A percentile compares a stretch with the other conserved stretches of the same genome.
phyloP scores from a whole-genome alignment of 768 basidiomycete species.

The Coprinopsis sp. region DNA sequence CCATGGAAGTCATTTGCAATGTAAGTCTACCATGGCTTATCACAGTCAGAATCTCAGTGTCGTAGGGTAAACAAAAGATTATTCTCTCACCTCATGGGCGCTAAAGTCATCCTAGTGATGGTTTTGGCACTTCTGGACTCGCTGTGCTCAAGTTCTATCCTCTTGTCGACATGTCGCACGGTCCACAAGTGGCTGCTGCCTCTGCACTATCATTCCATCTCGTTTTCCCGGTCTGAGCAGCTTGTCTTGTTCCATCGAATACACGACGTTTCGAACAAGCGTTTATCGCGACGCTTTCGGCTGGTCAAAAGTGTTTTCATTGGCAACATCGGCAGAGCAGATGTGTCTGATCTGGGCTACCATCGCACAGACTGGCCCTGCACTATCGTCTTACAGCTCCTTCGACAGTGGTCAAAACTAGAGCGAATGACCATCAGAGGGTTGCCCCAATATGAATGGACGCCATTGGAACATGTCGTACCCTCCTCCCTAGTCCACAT shows the following conservation, averaged over 20 bases:
- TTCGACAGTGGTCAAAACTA: conserved; percentile 24
- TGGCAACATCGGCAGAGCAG: conserved; percentile 16
- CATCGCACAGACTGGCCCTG: conserved; percentile 26
- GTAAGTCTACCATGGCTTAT: neutral
- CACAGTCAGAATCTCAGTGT: no score
- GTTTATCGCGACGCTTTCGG: conserved; percentile 14
- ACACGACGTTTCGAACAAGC: conserved; percentile 18
- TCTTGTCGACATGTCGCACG: conserved; percentile 5
- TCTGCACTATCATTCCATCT: conserved; percentile 17
- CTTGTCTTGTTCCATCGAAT: conserved; percentile 12
- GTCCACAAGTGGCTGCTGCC: conserved; percentile 15
- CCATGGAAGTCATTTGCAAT: neutral
- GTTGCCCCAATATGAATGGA: conserved; percentile 28
- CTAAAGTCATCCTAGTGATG: no score
- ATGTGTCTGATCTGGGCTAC: conserved; percentile 23
- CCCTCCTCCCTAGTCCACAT: conserved; percentile 27
- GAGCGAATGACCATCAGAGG: conserved; percentile 25
- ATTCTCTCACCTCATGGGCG: no score
- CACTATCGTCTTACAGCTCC: conserved; percentile 27
- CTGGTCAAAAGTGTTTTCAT: conserved; percentile 29
- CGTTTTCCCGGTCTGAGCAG: conserved; percentile 9
- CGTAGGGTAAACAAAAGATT: neutral
- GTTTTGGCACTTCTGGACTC: conserved; percentile 12
- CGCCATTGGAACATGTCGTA: conserved; percentile 24
- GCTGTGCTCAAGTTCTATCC: neutral